Evolutionary conservation across 2,329 filamentous ascomycete genomes (phyloP).

Genomic region (Colletotrichum liriopes): DNA sequence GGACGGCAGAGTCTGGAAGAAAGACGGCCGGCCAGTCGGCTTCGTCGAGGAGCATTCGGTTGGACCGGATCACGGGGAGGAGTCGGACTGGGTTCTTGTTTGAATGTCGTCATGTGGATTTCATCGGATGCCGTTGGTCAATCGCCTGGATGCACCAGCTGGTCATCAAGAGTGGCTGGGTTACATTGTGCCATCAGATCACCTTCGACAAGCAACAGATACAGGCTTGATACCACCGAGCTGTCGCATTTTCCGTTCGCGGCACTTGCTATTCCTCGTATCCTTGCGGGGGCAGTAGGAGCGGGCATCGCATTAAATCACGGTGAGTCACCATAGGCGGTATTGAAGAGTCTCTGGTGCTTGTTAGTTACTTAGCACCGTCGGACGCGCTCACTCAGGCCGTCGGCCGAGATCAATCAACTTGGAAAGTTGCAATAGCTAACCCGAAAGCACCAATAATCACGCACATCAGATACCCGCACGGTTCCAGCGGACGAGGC

Average conservation of each 20-base stretch:
- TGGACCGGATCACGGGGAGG: constrained; percentile 18
- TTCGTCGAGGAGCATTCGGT: constrained; percentile 17
- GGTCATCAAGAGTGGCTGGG: background rate
- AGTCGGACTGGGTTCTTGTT: constrained; percentile 41
- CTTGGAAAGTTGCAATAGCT: constrained; percentile 5
- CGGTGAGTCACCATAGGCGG: background rate
- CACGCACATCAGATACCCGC: constrained; percentile 7
- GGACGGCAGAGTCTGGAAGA: constrained; percentile 67
- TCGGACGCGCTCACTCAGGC: background rate
- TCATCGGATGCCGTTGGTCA: constrained; percentile 15
- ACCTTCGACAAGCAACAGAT: background rate
- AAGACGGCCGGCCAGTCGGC: constrained; percentile 45
- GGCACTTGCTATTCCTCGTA: background rate
- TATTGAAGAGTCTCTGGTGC: too few relatives aligned
- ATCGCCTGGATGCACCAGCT: background rate
- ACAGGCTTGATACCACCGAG: constrained; percentile 4
- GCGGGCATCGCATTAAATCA: constrained; percentile 1
- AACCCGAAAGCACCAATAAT: background rate
- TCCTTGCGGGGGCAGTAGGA: background rate
- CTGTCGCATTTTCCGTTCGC: background rate
- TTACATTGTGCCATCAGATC: constrained; percentile 2
- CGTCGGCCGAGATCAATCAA: background rate
- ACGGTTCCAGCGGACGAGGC: constrained; percentile 18
- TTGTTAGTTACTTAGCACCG: constrained; percentile 12
- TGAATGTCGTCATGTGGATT: constrained; percentile 31